Percentiles rank a stretch among this genome's conserved stretches.
Conservation (phyloP, 768 basidiomycete genomes). For the Kockovaella imperatae region DNA sequence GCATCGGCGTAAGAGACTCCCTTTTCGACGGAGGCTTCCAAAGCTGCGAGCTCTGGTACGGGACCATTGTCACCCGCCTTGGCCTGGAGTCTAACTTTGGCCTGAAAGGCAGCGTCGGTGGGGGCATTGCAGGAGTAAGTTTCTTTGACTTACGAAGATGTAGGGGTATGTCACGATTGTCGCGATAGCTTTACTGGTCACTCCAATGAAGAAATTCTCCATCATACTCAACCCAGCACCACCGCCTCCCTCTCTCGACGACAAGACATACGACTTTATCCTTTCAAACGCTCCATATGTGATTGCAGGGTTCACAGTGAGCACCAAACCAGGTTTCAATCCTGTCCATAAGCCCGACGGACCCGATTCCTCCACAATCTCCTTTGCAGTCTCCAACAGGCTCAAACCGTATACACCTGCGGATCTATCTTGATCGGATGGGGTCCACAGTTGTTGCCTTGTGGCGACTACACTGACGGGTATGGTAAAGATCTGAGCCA, state of each 20-base stretch:
- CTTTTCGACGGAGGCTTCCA: neutral
- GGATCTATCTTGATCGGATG: conserved; percentile 4
- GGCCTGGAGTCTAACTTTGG: conserved; percentile 89
- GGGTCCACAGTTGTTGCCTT: conserved; percentile 77
- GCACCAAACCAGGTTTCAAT: conserved; percentile 80
- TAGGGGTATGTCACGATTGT: conserved; percentile 61
- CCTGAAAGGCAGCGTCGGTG: conserved; percentile 19
- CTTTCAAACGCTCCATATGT: conserved; percentile 94
- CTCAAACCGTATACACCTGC: conserved; percentile 47
- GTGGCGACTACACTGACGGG: conserved; percentile 97
- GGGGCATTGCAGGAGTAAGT: conserved; percentile 38
- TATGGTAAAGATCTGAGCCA: conserved; percentile 97
- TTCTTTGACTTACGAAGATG: conserved; percentile 42
- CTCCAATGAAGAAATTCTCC: conserved; percentile 76
- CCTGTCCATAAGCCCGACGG: conserved; percentile 80
- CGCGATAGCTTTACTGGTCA: conserved; percentile 86
- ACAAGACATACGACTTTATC: conserved; percentile 64
- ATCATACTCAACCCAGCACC: conserved; percentile 58
- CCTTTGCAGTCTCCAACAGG: conserved; percentile 67
- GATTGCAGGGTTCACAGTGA: conserved; percentile 95
- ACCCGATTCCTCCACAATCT: conserved; percentile 60
- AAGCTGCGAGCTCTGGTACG: conserved; percentile 1
- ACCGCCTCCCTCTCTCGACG: conserved; percentile 26
- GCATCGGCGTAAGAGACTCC: neutral
- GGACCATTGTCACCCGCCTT: conserved; percentile 52